These are phyloP conservation scores for Peribolospora kevripleyi DNA, from an alignment of 768 basidiomycete species.

Conservation along the genomic window DNA sequence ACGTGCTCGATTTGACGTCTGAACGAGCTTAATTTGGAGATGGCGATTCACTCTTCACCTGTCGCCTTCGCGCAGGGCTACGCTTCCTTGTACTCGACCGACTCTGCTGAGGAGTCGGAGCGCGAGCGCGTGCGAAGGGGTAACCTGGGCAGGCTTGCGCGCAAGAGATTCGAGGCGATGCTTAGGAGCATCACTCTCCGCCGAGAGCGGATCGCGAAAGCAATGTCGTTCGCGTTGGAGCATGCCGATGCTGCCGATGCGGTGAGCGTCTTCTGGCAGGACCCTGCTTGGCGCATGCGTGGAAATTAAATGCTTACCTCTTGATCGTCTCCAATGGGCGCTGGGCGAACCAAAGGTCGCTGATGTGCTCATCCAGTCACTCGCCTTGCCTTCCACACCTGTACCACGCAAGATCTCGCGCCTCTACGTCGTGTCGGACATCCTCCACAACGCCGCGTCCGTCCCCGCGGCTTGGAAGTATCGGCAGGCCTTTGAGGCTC, in stretches of 20 bases:
- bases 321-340: too few relatives aligned
- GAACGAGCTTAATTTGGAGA: neutral
- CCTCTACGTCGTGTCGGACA: conserved; percentile 86
- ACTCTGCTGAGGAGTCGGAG: conserved; percentile 84
- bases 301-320: neutral
- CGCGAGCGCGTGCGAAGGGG: conserved; percentile 54
- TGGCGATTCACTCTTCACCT: neutral
- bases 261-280: conserved; percentile 24
- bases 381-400: conserved; percentile 72
- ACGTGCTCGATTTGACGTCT: neutral
- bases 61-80: conserved; percentile 14
- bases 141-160: conserved; percentile 49
- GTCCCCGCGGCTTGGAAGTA: conserved; percentile 96
- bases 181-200: conserved; percentile 62
- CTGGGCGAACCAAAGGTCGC: conserved; percentile 35
- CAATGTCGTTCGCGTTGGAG: conserved; percentile 92
- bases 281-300: neutral
- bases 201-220: conserved; percentile 70
- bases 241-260: conserved; percentile 89
- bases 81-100: conserved; percentile 23
- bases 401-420: conserved; percentile 95
- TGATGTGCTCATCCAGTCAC: conserved; percentile 68
- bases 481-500: conserved; percentile 72
- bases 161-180: conserved; percentile 71
- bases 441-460: conserved; percentile 81